These are phyloP conservation scores for Botrytis medusae DNA, from an alignment of 2,329 filamentous ascomycete species.

Conservation along the genomic window DNA sequence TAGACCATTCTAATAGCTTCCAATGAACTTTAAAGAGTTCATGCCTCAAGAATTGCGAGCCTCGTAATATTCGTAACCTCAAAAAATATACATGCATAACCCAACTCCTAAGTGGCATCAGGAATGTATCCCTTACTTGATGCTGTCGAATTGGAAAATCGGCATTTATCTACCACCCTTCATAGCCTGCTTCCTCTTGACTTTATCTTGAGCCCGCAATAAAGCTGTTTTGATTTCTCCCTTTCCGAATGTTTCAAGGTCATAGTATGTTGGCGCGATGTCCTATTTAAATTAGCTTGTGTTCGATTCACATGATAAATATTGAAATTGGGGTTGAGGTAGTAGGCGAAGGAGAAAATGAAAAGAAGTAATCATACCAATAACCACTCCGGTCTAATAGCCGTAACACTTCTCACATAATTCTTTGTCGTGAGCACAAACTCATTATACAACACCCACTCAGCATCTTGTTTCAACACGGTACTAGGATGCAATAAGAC, in stretches of 20 bases:
- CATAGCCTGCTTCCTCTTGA: slow-evolving; percentile 51
- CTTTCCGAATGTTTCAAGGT: slow-evolving; percentile 77
- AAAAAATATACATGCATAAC: background rate
- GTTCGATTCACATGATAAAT: background rate
- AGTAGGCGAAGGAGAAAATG: background rate
- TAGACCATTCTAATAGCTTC: background rate
- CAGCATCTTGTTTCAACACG: slow-evolving; percentile 81
- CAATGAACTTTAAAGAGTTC: background rate
- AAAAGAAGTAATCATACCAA: slow-evolving; percentile 59
- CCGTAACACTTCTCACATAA: slow-evolving; percentile 92
- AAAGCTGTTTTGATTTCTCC: slow-evolving; percentile 78
- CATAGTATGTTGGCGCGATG: slow-evolving; percentile 91
- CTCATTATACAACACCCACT: slow-evolving; percentile 98
- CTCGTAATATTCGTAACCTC: background rate
- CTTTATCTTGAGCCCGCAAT: slow-evolving; percentile 57
- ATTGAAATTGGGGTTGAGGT: background rate
- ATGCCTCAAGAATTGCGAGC: background rate
- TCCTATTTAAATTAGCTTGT: slow-evolving; percentile 61
- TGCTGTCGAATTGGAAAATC: background rate
- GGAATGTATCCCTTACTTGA: background rate
- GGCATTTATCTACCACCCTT: slow-evolving; percentile 32
- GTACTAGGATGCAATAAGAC: slow-evolving; percentile 93
- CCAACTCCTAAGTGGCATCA: background rate
- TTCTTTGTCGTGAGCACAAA: slow-evolving; percentile 98
- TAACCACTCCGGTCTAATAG: slow-evolving; percentile 91